Conservation (phyloP, 306 rosid species). For the Ormosia semicastrata region DNA sequence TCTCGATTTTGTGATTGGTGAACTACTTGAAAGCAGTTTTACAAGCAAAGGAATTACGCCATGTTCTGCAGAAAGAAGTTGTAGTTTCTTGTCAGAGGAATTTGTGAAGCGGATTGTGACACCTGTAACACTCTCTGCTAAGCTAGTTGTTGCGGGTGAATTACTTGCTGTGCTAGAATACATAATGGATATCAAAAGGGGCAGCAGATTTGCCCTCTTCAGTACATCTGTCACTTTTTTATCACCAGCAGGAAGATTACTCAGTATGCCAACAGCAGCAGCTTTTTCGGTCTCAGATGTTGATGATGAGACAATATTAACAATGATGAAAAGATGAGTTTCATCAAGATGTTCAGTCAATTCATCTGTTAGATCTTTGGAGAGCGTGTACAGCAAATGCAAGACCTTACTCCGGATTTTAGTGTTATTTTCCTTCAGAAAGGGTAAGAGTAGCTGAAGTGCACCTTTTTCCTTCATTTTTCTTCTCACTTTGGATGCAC, state of each 20-base stretch:
- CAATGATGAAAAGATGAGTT: constrained; percentile 43
- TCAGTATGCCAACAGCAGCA: constrained; percentile 67
- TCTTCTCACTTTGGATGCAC: constrained; percentile 58
- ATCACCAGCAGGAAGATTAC: constrained; percentile 64
- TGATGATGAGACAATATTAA: constrained; percentile 53
- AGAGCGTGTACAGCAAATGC: constrained; percentile 59
- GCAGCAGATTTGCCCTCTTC: constrained; percentile 56
- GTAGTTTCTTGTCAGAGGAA: constrained; percentile 74
- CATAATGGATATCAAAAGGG: constrained; percentile 53
- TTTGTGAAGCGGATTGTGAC: constrained; percentile 64
- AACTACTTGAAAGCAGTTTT: constrained; percentile 61
- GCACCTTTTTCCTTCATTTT: constrained; percentile 83
- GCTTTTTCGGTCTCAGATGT: constrained; percentile 56
- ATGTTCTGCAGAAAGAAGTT: constrained; percentile 64
- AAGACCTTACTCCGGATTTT: constrained; percentile 51
- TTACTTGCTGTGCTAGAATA: constrained; percentile 41
- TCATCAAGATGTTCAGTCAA: constrained; percentile 61
- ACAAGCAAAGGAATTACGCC: constrained; percentile 81
- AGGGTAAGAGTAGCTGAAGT: constrained; percentile 73
- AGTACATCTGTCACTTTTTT: constrained; percentile 63
- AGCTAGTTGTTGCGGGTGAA: constrained; percentile 26
- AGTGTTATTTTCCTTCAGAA: constrained; percentile 54
- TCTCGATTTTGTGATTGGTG: constrained; percentile 52
- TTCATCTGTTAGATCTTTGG: constrained; percentile 65
- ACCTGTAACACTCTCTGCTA: constrained; percentile 54